A percentile compares a stretch with the other conserved stretches of the same genome.
Evolutionary conservation across 306 rosid genomes (phyloP).

Genomic region (Purshia tridentata): DNA sequence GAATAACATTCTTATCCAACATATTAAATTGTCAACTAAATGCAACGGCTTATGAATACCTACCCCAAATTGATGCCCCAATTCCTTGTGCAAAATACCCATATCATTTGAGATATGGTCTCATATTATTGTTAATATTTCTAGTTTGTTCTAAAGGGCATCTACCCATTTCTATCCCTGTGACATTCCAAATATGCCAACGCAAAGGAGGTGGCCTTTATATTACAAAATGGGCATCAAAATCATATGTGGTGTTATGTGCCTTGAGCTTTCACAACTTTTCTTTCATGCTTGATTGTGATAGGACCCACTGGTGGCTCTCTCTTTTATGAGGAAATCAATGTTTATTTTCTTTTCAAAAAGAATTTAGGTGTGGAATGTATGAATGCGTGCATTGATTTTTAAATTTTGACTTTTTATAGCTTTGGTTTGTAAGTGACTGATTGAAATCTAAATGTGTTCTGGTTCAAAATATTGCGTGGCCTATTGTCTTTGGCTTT

Average conservation of each 20-base stretch:
- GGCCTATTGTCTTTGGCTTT: background rate
- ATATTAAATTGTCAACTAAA: background rate
- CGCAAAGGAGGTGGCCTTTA: background rate
- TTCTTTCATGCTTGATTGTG: background rate
- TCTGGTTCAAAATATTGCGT: background rate
- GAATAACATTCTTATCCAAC: background rate
- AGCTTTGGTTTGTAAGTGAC: background rate
- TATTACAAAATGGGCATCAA: background rate
- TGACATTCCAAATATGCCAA: background rate
- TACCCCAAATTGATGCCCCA: background rate
- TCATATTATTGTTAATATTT: background rate
- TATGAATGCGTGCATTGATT: background rate
- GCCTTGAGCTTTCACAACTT: background rate
- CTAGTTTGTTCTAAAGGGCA: background rate
- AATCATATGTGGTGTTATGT: background rate
- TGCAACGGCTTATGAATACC: background rate
- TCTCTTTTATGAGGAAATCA: background rate
- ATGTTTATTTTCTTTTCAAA: background rate
- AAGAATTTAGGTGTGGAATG: background rate
- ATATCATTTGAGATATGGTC: background rate
- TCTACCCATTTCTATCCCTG: background rate
- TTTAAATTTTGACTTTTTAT: background rate
- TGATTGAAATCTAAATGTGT: background rate
- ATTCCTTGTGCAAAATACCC: background rate
- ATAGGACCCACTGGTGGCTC: background rate